phyloP scores from a whole-genome alignment of 202 grass and related monocot genomes.

The Zoysia matrella region DNA sequence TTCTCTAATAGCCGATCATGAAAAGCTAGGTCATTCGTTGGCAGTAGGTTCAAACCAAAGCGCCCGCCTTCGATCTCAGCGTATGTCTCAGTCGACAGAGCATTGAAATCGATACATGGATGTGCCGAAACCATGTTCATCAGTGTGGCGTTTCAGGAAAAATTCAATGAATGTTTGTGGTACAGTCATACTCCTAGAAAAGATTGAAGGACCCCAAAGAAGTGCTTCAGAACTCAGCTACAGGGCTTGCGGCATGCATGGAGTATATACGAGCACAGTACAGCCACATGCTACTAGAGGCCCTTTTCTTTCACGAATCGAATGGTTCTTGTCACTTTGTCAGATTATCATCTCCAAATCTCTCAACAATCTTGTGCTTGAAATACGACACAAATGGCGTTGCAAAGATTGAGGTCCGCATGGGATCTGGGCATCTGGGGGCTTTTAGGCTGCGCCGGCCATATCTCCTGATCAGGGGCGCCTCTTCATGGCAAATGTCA shows the following conservation, averaged over 20 bases:
- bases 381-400: no score
- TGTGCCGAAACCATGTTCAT: slow-evolving; percentile 46
- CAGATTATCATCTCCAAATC: no score
- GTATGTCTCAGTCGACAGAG: slow-evolving; percentile 33
- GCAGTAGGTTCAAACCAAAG: neutral
- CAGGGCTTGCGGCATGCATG: slow-evolving; percentile 7
- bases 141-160: slow-evolving; percentile 53
- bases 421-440: neutral
- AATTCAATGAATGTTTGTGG: slow-evolving; percentile 53
- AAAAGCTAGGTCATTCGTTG: neutral
- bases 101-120: slow-evolving; percentile 59
- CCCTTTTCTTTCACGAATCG: no score
- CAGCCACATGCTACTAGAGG: neutral
- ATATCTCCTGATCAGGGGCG: slow-evolving; percentile 47
- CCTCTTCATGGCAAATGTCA: slow-evolving; percentile 59
- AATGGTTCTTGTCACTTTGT: no score
- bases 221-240: slow-evolving; percentile 32
- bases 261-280: neutral
- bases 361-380: no score
- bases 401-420: slow-evolving; percentile 6
- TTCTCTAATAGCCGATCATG: neutral
- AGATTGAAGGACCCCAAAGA: slow-evolving; percentile 7
- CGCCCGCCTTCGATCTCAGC: no score
- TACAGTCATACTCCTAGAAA: slow-evolving; percentile 37
- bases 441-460: neutral